Evolutionary conservation across 139 green algal genomes (phyloP).

Genomic region (Nannochloris sp.): DNA sequence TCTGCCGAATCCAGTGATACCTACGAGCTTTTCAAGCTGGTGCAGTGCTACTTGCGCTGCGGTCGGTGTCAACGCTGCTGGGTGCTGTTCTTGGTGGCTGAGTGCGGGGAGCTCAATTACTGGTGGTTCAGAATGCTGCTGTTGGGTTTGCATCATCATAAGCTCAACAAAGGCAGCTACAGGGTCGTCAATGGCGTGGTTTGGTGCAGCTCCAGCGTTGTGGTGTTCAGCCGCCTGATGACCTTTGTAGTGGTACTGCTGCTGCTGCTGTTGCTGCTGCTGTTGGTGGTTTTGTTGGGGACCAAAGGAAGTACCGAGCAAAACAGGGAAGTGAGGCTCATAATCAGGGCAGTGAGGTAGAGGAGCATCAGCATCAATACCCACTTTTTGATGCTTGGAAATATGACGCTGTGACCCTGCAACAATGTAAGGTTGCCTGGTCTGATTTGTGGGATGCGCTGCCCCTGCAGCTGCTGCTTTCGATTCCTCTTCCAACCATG

Average conservation of each 20-base stretch:
- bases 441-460: neutral
- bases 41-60: neutral
- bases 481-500: neutral
- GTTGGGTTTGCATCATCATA: constrained; percentile 5
- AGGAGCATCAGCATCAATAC: neutral
- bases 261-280: neutral
- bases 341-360: neutral
- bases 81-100: neutral
- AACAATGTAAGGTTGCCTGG: no score
- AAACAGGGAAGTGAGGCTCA: neutral
- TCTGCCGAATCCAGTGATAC: no score
- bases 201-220: neutral
- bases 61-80: neutral
- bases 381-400: no score
- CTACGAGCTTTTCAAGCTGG: neutral
- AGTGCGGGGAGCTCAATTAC: constrained; percentile 1
- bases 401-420: no score
- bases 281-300: no score
- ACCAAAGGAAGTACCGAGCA: neutral
- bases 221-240: neutral
- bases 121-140: neutral
- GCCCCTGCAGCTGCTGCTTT: neutral
- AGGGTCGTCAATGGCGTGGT: neutral
- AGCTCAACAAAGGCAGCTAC: constrained; percentile 6
- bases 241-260: neutral